phyloP scores from a whole-genome alignment of 2,329 filamentous ascomycete genomes.

The Colletotrichum graminicola region DNA sequence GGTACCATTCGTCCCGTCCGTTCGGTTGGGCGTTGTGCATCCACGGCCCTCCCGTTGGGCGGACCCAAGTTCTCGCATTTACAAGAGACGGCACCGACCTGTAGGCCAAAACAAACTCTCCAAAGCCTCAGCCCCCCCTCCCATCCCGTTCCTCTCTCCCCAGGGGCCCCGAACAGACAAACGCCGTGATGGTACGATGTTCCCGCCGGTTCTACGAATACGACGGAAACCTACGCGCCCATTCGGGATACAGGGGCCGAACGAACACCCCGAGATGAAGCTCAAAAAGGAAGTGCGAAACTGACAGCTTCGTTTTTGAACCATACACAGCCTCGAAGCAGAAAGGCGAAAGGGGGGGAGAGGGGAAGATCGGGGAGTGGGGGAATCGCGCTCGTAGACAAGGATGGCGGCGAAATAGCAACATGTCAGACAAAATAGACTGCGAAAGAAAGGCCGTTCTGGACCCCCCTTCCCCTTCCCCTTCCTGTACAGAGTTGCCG shows the following conservation, averaged over 20 bases:
- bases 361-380: constrained; percentile 3
- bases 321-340: constrained; percentile 35
- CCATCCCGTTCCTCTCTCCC: neutral
- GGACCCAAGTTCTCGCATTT: constrained; percentile 18
- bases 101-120: constrained; percentile 27
- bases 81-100: constrained; percentile 24
- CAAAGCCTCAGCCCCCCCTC: too few species aligned
- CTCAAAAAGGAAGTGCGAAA: constrained; percentile 3
- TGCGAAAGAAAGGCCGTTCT: constrained; percentile 1
- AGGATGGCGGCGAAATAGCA: neutral
- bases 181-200: neutral
- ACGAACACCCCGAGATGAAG: constrained; percentile 3
- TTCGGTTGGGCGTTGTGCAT: neutral
- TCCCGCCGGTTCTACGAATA: constrained; percentile 31
- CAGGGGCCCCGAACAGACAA: constrained; percentile 16
- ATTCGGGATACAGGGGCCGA: constrained; percentile 8
- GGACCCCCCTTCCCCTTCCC: too few species aligned
- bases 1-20: neutral
- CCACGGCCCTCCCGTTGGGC: neutral
- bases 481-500: neutral
- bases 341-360: constrained; percentile 1
- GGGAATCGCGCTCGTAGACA: neutral
- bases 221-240: neutral
- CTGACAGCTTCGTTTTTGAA: constrained; percentile 12
- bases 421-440: neutral